A percentile compares a stretch with the other conserved stretches of the same genome.
Conservation (phyloP, 257 asterid genomes). For the Lantana camara region DNA sequence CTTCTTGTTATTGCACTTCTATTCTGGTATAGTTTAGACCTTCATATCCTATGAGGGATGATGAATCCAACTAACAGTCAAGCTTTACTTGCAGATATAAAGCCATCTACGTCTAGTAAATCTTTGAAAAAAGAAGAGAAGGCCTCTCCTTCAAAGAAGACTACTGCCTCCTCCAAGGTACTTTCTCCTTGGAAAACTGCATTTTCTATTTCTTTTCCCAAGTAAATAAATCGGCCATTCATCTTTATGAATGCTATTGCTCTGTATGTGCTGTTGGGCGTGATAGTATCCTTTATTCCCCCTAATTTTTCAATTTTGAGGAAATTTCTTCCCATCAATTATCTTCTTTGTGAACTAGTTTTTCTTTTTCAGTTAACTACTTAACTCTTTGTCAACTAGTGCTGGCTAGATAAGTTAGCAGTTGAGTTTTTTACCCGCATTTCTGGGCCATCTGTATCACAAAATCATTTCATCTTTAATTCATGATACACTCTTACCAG, state of each 20-base stretch:
- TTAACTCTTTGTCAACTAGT: not conserved
- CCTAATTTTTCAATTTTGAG: conserved; percentile 13
- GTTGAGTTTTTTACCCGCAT: conserved; percentile 3
- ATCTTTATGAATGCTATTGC: conserved; percentile 13
- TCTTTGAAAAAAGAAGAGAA: conserved; percentile 47
- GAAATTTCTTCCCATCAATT: conserved; percentile 4
- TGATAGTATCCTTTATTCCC: not conserved
- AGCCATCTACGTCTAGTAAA: conserved; percentile 46
- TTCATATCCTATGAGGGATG: conserved; percentile 13
- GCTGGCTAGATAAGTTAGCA: conserved; percentile 9
- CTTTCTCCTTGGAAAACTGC: conserved; percentile 15
- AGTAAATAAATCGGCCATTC: not conserved
- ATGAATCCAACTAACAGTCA: conserved; percentile 18
- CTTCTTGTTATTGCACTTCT: not conserved
- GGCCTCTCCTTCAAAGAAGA: conserved; percentile 41
- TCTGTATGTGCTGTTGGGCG: not conserved
- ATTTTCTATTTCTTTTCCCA: conserved; percentile 3
- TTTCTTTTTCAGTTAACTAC: no score
- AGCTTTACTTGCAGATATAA: conserved; percentile 48
- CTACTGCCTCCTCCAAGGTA: conserved; percentile 65
- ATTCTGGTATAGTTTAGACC: conserved; percentile 16
- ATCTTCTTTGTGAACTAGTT: not conserved
- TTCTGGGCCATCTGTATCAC: not conserved
- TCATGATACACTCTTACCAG: conserved; percentile 36
- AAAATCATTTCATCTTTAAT: conserved; percentile 21